Base-by-base conservation (phyloP, 192 early-diverging fungal species). In the Oehlia diaphana region DNA sequence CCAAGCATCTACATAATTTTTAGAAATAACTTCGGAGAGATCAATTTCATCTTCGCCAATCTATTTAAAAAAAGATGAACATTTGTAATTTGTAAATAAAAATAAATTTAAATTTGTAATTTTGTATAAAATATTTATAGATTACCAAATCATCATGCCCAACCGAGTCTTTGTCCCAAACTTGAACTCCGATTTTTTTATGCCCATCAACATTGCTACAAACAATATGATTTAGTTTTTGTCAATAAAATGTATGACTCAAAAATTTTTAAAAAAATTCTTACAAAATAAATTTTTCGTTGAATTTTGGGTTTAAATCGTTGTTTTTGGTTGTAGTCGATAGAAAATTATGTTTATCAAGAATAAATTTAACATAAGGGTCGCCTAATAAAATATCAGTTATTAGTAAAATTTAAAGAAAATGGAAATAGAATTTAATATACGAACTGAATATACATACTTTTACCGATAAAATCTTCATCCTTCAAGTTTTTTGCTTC, bases 211-310 rank as follows among this genome's bases (percentile, higher is more conserved):
- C 42, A 44, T 81, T 75, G 37, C 69, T 78, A 72, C 16, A 58
- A 58, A 61, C 9, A 23, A 61, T 14, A 62, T 31, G 47, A 58
- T 62, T 53, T 58, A 16, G 13, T 28, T 16, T 33, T 33, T 33
- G 9, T 33, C 9, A 74, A 28, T 8, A 72, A n/a, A 21, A 50
- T 50, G 3, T 23, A 23, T n/a, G 23, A 33, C 16, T 26, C 2
- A 47, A 12, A 47, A 47, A 0, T 0, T 42, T 47, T 47, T 4
- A 37, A 37, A 37, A 47, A 26, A 53, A 33, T 8, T 50, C 47
- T 63, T 76, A 76, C 74, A 84, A 84, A 28, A 58, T 80, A 49
- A 84, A 84, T 7, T 77, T 65, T 81, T 82, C 71, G 63, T 84
- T 79, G 72, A 74, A 84, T 53, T n/a, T 44, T 14, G 83, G 83